Evolutionary conservation across 2,329 filamentous ascomycete species (phyloP).

Genomic region (Westerdykella aurantiaca): DNA sequence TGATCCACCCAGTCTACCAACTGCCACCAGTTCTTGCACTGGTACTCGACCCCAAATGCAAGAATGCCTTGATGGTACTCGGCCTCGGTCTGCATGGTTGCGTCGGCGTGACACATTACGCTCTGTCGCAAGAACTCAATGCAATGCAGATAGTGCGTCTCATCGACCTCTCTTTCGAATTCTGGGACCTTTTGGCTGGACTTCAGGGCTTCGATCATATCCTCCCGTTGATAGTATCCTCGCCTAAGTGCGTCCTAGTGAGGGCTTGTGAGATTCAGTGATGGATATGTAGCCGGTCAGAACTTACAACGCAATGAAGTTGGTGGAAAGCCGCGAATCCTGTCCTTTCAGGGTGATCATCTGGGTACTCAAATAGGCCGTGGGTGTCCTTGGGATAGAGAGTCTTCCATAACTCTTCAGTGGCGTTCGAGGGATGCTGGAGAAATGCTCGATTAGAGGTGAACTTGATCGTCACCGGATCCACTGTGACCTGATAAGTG

Average conservation of each 20-base stretch:
- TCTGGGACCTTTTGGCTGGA: background rate
- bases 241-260: no score
- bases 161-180: background rate
- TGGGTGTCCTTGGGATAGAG: no score
- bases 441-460: no score
- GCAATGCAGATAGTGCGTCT: constrained; percentile 1
- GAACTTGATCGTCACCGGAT: no score
- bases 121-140: constrained; percentile 2
- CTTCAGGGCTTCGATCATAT: no score
- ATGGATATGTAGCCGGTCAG: background rate
- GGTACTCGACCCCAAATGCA: background rate
- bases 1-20: background rate
- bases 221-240: no score
- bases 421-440: no score
- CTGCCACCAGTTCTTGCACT: background rate
- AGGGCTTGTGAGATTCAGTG: background rate
- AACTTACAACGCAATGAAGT: background rate
- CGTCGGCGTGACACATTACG: constrained; percentile 3
- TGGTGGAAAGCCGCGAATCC: constrained; percentile 3
- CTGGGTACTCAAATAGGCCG: background rate
- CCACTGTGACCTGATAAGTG: no score
- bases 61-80: constrained; percentile 2
- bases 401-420: no score
- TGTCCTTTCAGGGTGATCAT: background rate
- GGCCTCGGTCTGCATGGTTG: constrained; percentile 1